Evolutionary conservation across 1,284 basidiomycete species (phyloP).

Genomic region (Leccinum fallax): DNA sequence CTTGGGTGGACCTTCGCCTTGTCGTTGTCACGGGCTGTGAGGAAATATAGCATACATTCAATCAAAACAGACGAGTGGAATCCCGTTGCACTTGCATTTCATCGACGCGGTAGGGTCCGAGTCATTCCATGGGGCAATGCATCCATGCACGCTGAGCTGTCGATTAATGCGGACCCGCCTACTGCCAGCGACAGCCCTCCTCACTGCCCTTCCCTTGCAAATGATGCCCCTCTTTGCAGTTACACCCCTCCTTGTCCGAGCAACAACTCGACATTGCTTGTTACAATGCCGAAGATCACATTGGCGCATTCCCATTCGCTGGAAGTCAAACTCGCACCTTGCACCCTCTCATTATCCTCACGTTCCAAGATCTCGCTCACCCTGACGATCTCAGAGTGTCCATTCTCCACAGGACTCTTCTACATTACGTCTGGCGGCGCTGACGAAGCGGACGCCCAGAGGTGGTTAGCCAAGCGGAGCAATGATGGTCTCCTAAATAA

Average conservation of each 20-base stretch:
- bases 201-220: not conserved
- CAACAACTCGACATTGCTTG: constrained; percentile 3
- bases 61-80: constrained; percentile 4
- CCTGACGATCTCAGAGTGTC: constrained; percentile 20
- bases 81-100: constrained; percentile 15
- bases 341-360: not conserved
- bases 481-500: constrained; percentile 13
- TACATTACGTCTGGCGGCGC: not conserved
- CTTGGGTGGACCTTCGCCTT: constrained; percentile 25
- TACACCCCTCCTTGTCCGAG: not conserved
- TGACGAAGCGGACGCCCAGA: not conserved
- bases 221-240: not conserved
- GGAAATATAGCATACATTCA: too few relatives aligned
- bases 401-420: constrained; percentile 21
- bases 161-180: not conserved
- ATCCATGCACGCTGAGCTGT: constrained; percentile 17
- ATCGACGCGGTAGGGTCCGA: not conserved
- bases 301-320: constrained; percentile 7
- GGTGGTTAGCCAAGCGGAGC: constrained; percentile 9
- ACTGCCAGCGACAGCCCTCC: not conserved
- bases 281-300: not conserved
- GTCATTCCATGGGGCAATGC: constrained; percentile 17
- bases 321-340: not conserved
- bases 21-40: constrained; percentile 14
- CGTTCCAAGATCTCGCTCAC: constrained; percentile 11